Base-by-base conservation (phyloP, 139 green algal species). In the Tetratostichococcus sp. region DNA sequence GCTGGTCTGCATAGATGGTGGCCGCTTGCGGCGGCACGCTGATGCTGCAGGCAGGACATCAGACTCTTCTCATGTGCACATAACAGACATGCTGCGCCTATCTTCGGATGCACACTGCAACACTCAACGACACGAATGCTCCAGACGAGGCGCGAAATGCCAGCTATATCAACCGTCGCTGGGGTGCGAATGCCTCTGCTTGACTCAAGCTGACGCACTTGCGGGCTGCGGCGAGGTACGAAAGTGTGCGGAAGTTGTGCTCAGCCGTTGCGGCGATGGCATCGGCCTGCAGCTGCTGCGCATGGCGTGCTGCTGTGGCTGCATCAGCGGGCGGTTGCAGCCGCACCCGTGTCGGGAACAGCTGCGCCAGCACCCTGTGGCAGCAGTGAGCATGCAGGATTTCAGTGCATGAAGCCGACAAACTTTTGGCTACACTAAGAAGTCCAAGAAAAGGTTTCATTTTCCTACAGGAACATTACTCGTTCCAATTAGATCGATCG, bases 321-420 rank as follows among this genome's bases (percentile, higher is more conserved):
- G 80, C 83, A 23, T 79, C 58, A 1, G 71, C 71, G 19, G 80
- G 83, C 35, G 74, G 65, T 58, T 43, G 43, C 30, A 88, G 81
- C 33, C 72, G 67, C 22, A 88, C 77, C 19, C 75, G 66, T 0
- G 83, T 86, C 50, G 70, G 70, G 59, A 87, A 87, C 21, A 82
- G 39, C n/a, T 65, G 67, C 26, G 71, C 28, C 58, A 87, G 75
- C 68, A 86, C 35, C 75, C 76, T 85, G 80, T 65, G n/a, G n/a
- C n/a, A n/a, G n/a, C n/a, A n/a, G n/a, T n/a, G n/a, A n/a, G n/a
- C n/a, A n/a, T n/a, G n/a, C n/a, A n/a, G n/a, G n/a, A n/a, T n/a
- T n/a, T n/a, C n/a, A n/a, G n/a, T n/a, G n/a, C n/a, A n/a, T n/a
- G n/a, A n/a, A n/a, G n/a, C n/a, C n/a, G n/a, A n/a, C n/a, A n/a